A percentile compares a stretch with the other conserved stretches of the same genome.
phyloP scores from a whole-genome alignment of 2,329 filamentous ascomycete species.

The Fusarium verrucosum region DNA sequence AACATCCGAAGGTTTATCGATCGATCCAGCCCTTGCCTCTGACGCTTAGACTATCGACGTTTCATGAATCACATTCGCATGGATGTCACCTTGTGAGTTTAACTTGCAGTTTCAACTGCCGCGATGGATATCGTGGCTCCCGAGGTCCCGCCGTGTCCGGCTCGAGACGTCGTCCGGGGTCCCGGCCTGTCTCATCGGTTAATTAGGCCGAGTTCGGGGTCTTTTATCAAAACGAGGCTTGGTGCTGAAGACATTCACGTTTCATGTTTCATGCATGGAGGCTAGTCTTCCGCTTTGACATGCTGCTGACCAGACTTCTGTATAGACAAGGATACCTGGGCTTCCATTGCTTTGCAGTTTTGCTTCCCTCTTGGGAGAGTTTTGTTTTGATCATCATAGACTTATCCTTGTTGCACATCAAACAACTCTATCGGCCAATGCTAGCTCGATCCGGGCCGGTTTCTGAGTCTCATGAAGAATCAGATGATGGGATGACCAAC shows the following conservation, averaged over 20 bases:
- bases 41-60: background rate
- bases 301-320: background rate
- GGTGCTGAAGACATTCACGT: background rate
- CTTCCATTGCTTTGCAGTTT: background rate
- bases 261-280: background rate
- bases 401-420: background rate
- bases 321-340: background rate
- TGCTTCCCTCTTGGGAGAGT: background rate
- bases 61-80: background rate
- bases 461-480: background rate
- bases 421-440: background rate
- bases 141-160: background rate
- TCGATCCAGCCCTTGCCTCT: background rate
- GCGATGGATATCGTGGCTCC: background rate
- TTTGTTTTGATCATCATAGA: background rate
- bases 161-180: background rate
- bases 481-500: background rate
- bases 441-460: background rate
- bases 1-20: background rate
- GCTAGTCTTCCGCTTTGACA: background rate
- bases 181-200: background rate
- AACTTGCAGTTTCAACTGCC: background rate
- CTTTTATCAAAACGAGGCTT: background rate
- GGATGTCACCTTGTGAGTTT: conserved; percentile 1
- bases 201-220: background rate